phyloP scores from a whole-genome alignment of 1,284 basidiomycete species.

The Ustanciosporium gigantosporum region DNA sequence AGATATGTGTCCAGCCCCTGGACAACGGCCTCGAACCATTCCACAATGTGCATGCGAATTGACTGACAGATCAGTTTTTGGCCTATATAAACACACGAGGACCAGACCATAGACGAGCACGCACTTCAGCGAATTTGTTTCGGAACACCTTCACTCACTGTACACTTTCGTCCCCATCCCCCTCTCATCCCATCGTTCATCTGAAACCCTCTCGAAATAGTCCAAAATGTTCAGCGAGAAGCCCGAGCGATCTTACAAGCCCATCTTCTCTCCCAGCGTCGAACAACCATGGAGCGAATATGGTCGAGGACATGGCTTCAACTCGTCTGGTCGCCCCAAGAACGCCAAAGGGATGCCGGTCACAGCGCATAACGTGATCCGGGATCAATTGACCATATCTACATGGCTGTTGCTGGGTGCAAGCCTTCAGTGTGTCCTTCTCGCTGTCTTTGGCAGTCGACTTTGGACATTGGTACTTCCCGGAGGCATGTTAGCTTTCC shows the following conservation, averaged over 20 bases:
- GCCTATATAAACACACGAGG: no score
- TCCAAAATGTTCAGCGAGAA: not conserved
- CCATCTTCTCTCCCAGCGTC: not conserved
- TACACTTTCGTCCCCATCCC: no score
- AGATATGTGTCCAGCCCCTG: no score
- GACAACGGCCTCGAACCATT: no score
- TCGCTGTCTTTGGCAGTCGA: conserved; percentile 5
- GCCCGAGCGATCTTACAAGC: not conserved
- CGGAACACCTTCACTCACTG: no score
- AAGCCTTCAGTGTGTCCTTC: conserved; percentile 5
- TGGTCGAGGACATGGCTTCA: not conserved
- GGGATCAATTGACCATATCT: conserved; percentile 10
- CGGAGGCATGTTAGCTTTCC: conserved; percentile 3
- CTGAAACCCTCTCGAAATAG: no score
- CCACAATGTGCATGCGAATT: no score
- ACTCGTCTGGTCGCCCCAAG: not conserved
- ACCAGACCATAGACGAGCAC: no score
- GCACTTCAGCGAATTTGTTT: no score
- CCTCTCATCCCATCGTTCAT: no score
- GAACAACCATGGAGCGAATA: conserved; percentile 2
- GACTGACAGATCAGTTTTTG: no score
- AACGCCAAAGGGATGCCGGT: not conserved
- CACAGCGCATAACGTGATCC: not conserved
- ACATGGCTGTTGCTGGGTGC: conserved; percentile 16
- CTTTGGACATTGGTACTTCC: conserved; percentile 7